These are phyloP conservation scores for Tolypocladium album DNA, from an alignment of 2,329 filamentous ascomycete species.

Conservation along the genomic window DNA sequence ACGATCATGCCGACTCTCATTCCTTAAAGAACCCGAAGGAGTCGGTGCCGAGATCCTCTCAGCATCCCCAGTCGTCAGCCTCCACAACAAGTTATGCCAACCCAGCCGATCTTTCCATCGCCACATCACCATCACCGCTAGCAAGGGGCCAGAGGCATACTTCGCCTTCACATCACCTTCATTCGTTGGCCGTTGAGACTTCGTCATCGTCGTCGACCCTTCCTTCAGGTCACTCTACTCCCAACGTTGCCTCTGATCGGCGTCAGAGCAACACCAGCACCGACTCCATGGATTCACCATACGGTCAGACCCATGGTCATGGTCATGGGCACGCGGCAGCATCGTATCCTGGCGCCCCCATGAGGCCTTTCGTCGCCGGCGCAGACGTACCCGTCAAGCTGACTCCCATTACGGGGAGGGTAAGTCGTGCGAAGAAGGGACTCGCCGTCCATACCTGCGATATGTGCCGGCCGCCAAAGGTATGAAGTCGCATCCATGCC, in stretches of 20 bases:
- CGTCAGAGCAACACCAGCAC: conserved; percentile 34
- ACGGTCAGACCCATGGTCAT: conserved; percentile 13
- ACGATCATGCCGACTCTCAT: conserved; percentile 32
- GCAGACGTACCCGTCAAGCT: conserved; percentile 34
- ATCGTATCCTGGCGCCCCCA: conserved; percentile 16
- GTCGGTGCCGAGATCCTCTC: conserved; percentile 23
- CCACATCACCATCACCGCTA: conserved; percentile 19
- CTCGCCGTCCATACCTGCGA: conserved; percentile 47
- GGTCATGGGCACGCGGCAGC: conserved; percentile 9
- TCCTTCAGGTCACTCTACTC: conserved; percentile 14
- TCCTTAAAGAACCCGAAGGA: conserved; percentile 34
- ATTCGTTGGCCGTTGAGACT: conserved; percentile 13
- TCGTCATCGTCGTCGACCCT: conserved; percentile 14
- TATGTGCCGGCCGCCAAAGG: conserved; percentile 40
- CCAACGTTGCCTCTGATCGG: conserved; percentile 13
- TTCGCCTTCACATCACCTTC: conserved; percentile 17
- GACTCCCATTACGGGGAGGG: conserved; percentile 45
- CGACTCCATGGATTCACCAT: conserved; percentile 37
- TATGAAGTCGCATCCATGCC: conserved; percentile 13
- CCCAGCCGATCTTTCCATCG: conserved; percentile 18
- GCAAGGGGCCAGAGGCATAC: conserved; percentile 23
- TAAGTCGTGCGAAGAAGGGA: conserved; percentile 49
- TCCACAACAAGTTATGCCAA: conserved; percentile 28
- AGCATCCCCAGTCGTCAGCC: conserved; percentile 20
- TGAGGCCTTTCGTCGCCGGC: conserved; percentile 29